Base-by-base conservation (phyloP, 306 rosid genomes). In the Castanea crenata region DNA sequence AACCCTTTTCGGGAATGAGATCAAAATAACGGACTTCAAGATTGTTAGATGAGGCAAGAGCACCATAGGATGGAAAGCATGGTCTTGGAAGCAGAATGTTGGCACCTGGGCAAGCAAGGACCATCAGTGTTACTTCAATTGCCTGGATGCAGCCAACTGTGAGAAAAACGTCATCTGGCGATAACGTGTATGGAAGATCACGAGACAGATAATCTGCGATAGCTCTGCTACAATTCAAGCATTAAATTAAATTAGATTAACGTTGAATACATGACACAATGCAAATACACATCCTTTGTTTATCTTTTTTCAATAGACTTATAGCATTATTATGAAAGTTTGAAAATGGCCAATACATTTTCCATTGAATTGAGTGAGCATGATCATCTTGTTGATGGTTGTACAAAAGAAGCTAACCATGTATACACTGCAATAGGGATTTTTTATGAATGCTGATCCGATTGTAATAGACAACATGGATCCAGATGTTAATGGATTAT, bases 71-170 rank as follows among this genome's bases (percentile, higher is more conserved):
- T 3, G 83, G 77, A 54, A 25, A 85, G 73, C 84, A 76, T 1
- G 84, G 84, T 61, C 64, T 79, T 10, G 88, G 86, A 58, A 85
- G 51, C 69, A 85, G 34, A 76, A 82, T 52, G 70, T 85, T 82
- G 68, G 84, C 83, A 71, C 70, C 81, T 1, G 84, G 84, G 62
- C 79, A 57, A 6, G 62, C 63, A 55, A 85, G 78, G 13, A 32
- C 80, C 16, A 69, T 6, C 44, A 82, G 4, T 20, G 54, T 29
- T 31, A 49, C 4, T 25, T 85, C 84, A 15, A 82, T 82, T 25
- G 83, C 86, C 35, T 85, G 88, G 12, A 0, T 15, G 71, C 88
- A 85, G 3, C 88, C 88, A 52, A 57, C 4, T 25, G 86, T 82
- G 1, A 85, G 5, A 52, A 19, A 79, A 21, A 85, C 79, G 68